Evolutionary conservation across 2,329 filamentous ascomycete genomes (phyloP).

Genomic region (Fusarium oligoseptatum): DNA sequence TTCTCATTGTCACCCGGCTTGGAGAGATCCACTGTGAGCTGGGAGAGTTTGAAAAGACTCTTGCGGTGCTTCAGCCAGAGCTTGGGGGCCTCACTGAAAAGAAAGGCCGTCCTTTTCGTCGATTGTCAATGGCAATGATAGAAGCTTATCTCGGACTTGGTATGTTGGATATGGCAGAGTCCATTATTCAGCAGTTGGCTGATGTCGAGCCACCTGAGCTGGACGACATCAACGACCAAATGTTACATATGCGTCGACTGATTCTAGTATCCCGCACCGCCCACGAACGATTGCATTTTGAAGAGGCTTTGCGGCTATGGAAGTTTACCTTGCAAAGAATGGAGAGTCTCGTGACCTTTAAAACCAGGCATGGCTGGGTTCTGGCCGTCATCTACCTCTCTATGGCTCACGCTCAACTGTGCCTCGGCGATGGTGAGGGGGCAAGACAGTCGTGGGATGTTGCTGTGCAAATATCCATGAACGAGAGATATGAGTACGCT

Average conservation of each 20-base stretch:
- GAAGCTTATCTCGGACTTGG: constrained; percentile 45
- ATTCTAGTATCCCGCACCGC: constrained; percentile 43
- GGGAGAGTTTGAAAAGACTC: constrained; percentile 39
- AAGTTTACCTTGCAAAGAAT: constrained; percentile 32
- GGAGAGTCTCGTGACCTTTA: constrained; percentile 40
- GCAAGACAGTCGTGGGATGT: constrained; percentile 43
- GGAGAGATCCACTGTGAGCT: constrained; percentile 50
- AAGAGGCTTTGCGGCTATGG: constrained; percentile 42
- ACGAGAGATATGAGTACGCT: constrained; percentile 49
- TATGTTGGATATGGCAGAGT: constrained; percentile 21
- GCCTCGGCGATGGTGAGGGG: constrained; percentile 23
- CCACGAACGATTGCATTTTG: constrained; percentile 30
- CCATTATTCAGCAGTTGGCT: constrained; percentile 27
- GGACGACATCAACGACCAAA: constrained; percentile 50
- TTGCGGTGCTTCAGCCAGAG: constrained; percentile 41
- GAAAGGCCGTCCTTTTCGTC: constrained; percentile 40
- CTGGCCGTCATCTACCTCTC: constrained; percentile 48
- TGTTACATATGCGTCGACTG: constrained; percentile 48
- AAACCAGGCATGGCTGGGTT: constrained; percentile 40
- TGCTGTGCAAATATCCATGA: constrained; percentile 41
- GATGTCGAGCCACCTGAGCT: constrained; percentile 39
- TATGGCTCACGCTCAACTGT: constrained; percentile 46
- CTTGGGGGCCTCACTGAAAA: constrained; percentile 31
- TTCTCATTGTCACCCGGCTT: constrained; percentile 46
- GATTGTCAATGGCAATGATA: constrained; percentile 42